Evolutionary conservation across 768 basidiomycete species (phyloP), one percentile per base, ranked within the genome.

Genomic region (Lactarius sp.): DNA sequence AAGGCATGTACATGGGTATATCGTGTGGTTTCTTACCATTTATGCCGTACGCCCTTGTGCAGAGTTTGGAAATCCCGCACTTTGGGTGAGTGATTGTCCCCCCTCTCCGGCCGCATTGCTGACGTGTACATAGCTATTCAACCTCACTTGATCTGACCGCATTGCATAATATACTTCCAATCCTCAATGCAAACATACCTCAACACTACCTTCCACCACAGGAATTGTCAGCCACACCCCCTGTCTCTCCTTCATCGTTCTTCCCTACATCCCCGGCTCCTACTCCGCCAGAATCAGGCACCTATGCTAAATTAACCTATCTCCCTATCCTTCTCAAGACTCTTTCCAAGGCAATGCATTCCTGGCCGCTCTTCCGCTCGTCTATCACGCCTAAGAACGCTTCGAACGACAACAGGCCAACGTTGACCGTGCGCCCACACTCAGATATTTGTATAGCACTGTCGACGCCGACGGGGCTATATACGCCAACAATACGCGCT

Each of bases 11-110:
- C 49, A 20, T 44, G 2, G 20, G 7, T 12, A 31, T 52, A 1
- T 34, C 39, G n/a, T 20, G 27, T 22, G 6, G 4, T 52, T 20
- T 18, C 52, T 42, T 5, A 46, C 27, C n/a, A 18, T 22, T 52
- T 22, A 0, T 60, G 36, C 34, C 1, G 37, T 20, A 12, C 13
- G n/a, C 27, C 49, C 34, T 18, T 31, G 37, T 39, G 20, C 59
- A 92, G 91, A 91, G 91, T 69, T 79, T 94, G 58, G 84, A 88
- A 69, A 88, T 94, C 67, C 92, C 92, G 18, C 89, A 89, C 70
- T 95, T 95, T 66, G 89, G 90, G 80, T 86, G 68, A 61, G 83
- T 52, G 37, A n/a, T 7, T 8, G 18, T 10, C 20, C n/a, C 20
- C 12, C 6, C 16, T 56, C 1, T 16, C 44, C 27, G 20, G 10